phyloP scores from a whole-genome alignment of 1,284 basidiomycete genomes.

The Ustanciosporium gigantosporum region DNA sequence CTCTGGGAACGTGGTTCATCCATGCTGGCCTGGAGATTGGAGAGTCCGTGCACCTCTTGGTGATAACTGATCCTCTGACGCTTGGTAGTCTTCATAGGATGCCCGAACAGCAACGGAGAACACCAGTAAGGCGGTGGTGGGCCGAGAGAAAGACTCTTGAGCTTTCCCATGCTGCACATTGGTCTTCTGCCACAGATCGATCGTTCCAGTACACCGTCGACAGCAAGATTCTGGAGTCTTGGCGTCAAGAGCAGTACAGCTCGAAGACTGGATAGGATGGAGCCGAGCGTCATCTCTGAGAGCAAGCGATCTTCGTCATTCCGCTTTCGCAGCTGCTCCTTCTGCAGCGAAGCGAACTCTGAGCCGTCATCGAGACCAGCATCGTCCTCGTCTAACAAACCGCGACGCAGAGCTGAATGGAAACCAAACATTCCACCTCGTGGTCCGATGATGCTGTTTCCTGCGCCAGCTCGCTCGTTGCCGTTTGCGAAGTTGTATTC shows the following conservation, averaged over 20 bases:
- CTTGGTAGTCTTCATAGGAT: slow-evolving; percentile 33
- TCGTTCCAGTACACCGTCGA: slow-evolving; percentile 43
- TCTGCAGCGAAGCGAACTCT: slow-evolving; percentile 25
- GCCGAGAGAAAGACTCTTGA: slow-evolving; percentile 41
- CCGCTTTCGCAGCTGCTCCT: slow-evolving; percentile 16
- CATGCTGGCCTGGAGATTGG: slow-evolving; percentile 7
- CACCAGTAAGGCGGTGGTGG: slow-evolving; percentile 48
- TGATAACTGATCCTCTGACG: slow-evolving; percentile 27
- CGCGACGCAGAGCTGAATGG: slow-evolving; percentile 27
- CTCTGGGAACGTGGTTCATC: slow-evolving; percentile 31
- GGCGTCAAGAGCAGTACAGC: slow-evolving; percentile 37
- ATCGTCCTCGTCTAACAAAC: slow-evolving; percentile 23
- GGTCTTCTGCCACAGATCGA: slow-evolving; percentile 37
- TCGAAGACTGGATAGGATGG: slow-evolving; percentile 31
- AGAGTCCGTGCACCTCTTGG: slow-evolving; percentile 23
- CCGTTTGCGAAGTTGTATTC: slow-evolving; percentile 35
- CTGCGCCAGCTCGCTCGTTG: slow-evolving; percentile 37
- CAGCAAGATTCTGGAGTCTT: slow-evolving; percentile 28
- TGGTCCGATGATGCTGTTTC: slow-evolving; percentile 30
- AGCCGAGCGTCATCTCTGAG: slow-evolving; percentile 39
- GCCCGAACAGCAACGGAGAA: slow-evolving; percentile 40
- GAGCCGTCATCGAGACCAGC: slow-evolving; percentile 19
- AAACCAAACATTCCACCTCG: slow-evolving; percentile 41
- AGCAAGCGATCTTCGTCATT: slow-evolving; percentile 37
- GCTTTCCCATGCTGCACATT: slow-evolving; percentile 40